A percentile compares a stretch with the other conserved stretches of the same genome.
phyloP scores from a whole-genome alignment of 805 yeast species.

The Candida methanosorbosa region DNA sequence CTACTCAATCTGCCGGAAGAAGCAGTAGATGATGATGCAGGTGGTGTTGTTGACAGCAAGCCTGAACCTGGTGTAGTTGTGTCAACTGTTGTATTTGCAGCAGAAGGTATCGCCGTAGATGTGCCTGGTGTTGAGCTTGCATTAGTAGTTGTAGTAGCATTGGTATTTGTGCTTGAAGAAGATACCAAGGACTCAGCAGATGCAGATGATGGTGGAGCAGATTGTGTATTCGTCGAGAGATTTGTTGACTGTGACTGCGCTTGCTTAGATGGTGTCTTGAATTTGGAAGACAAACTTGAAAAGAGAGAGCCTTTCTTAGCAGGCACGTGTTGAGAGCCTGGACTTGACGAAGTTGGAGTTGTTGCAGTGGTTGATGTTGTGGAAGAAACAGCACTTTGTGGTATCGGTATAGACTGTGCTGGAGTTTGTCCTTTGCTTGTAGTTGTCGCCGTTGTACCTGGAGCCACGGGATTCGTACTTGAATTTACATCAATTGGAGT shows the following conservation, averaged over 20 bases:
- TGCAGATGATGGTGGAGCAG: background rate
- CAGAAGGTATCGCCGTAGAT: no score
- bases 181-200: no score
- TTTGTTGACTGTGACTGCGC: conserved; percentile 2
- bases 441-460: no score
- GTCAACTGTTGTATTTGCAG: background rate
- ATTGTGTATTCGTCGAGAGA: background rate
- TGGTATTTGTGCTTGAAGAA: background rate
- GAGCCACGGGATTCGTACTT: no score
- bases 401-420: background rate
- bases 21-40: background rate
- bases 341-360: background rate
- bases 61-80: background rate
- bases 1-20: background rate
- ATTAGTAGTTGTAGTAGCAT: background rate
- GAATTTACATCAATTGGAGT: no score
- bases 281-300: conserved; percentile 26
- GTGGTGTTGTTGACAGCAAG: background rate
- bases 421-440: background rate
- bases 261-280: conserved; percentile 13
- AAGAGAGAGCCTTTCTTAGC: conserved; percentile 20
- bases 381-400: background rate
- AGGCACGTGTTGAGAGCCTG: conserved; percentile 6
- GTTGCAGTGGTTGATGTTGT: conserved; percentile 1
- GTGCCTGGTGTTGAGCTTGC: background rate